These are phyloP conservation scores for Quillaja saponaria DNA, from an alignment of 306 rosid species.

Conservation along the genomic window DNA sequence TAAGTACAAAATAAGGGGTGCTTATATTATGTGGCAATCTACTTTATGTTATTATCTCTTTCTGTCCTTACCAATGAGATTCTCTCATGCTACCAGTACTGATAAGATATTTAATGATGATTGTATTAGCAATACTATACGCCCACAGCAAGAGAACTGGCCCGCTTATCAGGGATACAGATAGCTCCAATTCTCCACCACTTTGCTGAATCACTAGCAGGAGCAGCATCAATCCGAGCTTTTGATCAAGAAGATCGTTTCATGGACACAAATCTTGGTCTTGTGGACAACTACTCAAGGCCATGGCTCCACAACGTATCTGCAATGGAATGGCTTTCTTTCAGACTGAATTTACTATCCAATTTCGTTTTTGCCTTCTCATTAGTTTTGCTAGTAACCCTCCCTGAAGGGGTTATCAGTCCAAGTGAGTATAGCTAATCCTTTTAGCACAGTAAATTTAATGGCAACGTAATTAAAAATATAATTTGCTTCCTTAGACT, in stretches of 20 bases:
- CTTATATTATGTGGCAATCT: no score
- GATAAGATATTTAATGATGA: conserved; percentile 16
- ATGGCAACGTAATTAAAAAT: no score
- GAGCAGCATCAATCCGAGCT: conserved; percentile 88
- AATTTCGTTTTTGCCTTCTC: conserved; percentile 93
- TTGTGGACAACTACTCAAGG: conserved; percentile 71
- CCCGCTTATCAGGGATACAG: conserved; percentile 78
- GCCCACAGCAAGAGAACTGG: conserved; percentile 94
- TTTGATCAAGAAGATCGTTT: conserved; percentile 86
- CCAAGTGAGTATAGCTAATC: conserved; percentile 67
- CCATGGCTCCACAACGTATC: conserved; percentile 95
- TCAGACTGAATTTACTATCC: conserved; percentile 79
- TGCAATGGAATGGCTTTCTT: conserved; percentile 98
- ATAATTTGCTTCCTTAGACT: background rate
- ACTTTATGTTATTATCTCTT: no score
- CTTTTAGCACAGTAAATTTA: background rate
- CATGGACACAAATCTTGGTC: conserved; percentile 55
- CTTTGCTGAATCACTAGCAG: conserved; percentile 86
- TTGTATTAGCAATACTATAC: conserved; percentile 76
- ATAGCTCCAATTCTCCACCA: conserved; percentile 92
- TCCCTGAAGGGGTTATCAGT: conserved; percentile 85
- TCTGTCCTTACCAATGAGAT: no score
- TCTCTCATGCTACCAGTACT: no score
- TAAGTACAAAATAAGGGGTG: no score
- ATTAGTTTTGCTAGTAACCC: conserved; percentile 71